Percentiles rank a stretch among this genome's conserved stretches.
These are phyloP conservation scores for Prunus mume DNA, from an alignment of 306 rosid genomes.

Conservation along the genomic window DNA sequence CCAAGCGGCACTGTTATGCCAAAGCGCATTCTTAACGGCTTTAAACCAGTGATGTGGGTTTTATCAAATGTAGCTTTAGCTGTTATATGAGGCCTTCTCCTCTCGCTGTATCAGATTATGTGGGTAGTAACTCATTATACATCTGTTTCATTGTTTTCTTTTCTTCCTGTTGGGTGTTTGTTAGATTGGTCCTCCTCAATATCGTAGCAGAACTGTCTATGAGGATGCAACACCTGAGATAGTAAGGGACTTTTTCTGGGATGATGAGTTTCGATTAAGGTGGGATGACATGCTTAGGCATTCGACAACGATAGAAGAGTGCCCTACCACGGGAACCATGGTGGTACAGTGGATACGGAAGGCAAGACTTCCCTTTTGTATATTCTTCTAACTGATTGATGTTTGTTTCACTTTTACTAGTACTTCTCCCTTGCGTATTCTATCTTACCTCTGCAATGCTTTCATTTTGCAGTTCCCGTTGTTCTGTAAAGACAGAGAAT, in stretches of 20 bases:
- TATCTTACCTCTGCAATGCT: not conserved
- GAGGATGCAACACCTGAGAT: slow-evolving; percentile 51
- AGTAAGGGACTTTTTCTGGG: slow-evolving; percentile 62
- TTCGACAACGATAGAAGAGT: slow-evolving; percentile 40
- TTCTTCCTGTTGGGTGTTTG: slow-evolving; percentile 11
- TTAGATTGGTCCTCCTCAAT: slow-evolving; percentile 59
- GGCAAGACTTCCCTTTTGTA: slow-evolving; percentile 26
- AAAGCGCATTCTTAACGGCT: too few species aligned
- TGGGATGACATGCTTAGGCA: slow-evolving; percentile 58
- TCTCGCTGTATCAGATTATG: not conserved
- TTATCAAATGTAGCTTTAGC: too few species aligned
- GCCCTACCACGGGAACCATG: slow-evolving; percentile 52
- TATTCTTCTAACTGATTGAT: not conserved
- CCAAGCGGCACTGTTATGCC: too few species aligned
- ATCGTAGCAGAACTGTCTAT: slow-evolving; percentile 41
- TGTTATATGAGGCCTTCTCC: too few species aligned
- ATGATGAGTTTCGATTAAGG: slow-evolving; percentile 47
- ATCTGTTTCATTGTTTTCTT: not conserved
- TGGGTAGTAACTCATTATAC: not conserved
- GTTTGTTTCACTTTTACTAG: not conserved
- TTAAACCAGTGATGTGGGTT: too few species aligned
- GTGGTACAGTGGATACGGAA: slow-evolving; percentile 51
- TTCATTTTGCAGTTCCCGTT: slow-evolving; percentile 52
- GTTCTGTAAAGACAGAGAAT: slow-evolving; percentile 70
- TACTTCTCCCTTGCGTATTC: not conserved